These are phyloP conservation scores for Croton setiger DNA, from an alignment of 441 rosid species.

Conservation along the genomic window DNA sequence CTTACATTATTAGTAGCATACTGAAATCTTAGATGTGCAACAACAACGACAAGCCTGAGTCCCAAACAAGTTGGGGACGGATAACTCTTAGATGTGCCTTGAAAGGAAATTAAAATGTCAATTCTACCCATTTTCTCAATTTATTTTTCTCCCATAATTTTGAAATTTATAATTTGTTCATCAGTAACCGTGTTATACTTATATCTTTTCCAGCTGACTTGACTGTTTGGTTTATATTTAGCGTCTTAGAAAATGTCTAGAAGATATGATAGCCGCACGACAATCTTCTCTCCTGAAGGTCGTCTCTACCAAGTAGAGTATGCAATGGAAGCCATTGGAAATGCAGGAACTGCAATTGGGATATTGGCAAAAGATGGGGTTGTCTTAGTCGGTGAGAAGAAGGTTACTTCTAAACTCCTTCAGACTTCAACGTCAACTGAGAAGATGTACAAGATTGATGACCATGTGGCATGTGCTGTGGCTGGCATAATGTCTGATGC, in stretches of 20 bases:
- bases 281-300: slow-evolving; percentile 98
- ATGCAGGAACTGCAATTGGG: slow-evolving; percentile 89
- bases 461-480: slow-evolving; percentile 89
- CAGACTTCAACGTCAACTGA: slow-evolving; percentile 87
- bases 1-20: no score
- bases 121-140: background rate
- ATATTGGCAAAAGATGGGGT: slow-evolving; percentile 84
- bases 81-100: background rate
- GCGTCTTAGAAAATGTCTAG: slow-evolving; percentile 65
- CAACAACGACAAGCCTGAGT: no score
- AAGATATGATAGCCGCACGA: slow-evolving; percentile 96
- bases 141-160: no score
- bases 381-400: slow-evolving; percentile 88
- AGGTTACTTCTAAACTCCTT: slow-evolving; percentile 91
- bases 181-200: no score
- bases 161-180: no score
- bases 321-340: slow-evolving; percentile 97
- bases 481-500: slow-evolving; percentile 99
- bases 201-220: background rate
- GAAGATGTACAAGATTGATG: slow-evolving; percentile 97
- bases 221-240: background rate
- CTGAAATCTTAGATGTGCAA: no score
- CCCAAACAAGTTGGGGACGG: no score
- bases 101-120: background rate
- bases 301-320: slow-evolving; percentile 97